Percentiles rank a stretch among this genome's conserved stretches.
Conservation (phyloP, 2,329 filamentous ascomycete genomes). For the Fusarium sp. region DNA sequence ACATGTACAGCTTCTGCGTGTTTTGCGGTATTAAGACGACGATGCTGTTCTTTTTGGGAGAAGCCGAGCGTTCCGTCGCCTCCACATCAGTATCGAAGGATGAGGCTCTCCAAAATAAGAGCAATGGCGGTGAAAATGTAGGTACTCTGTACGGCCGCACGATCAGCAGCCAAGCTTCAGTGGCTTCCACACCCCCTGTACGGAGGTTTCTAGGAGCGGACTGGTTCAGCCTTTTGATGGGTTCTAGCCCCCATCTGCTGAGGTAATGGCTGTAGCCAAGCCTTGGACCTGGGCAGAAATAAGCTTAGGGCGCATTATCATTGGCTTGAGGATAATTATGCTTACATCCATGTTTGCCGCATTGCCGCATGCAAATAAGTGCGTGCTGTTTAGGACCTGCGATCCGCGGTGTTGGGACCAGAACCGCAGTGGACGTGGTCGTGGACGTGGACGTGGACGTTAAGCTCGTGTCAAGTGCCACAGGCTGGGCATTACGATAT, state of each 20-base stretch:
- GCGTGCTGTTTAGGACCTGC: slow-evolving; percentile 4
- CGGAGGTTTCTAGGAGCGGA: slow-evolving; percentile 31
- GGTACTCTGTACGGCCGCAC: slow-evolving; percentile 13
- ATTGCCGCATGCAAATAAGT: slow-evolving; percentile 34
- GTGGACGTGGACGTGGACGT: background rate
- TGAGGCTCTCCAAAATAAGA: background rate
- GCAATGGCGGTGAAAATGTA: slow-evolving; percentile 20
- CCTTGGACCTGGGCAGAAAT: slow-evolving; percentile 20
- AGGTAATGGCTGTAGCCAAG: slow-evolving; percentile 24
- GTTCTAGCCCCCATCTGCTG: slow-evolving; percentile 33
- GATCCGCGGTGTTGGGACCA: slow-evolving; percentile 10
- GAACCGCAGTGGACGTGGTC: slow-evolving; percentile 1
- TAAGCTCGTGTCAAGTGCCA: slow-evolving; percentile 1
- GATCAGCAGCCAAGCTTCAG: slow-evolving; percentile 40
- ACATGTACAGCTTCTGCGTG: slow-evolving; percentile 3
- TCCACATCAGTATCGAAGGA: background rate
- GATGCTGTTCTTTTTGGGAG: background rate
- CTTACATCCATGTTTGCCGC: slow-evolving; percentile 32
- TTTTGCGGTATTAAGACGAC: slow-evolving; percentile 7
- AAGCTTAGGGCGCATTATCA: slow-evolving; percentile 26
- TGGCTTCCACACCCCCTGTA: slow-evolving; percentile 24
- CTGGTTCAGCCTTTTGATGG: slow-evolving; percentile 25
- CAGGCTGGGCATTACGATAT: slow-evolving; percentile 9
- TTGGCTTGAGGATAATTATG: slow-evolving; percentile 25
- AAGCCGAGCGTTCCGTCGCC: slow-evolving; percentile 18